Evolutionary conservation across 2,329 filamentous ascomycete species (phyloP).

Genomic region (Penicillium occitanis): DNA sequence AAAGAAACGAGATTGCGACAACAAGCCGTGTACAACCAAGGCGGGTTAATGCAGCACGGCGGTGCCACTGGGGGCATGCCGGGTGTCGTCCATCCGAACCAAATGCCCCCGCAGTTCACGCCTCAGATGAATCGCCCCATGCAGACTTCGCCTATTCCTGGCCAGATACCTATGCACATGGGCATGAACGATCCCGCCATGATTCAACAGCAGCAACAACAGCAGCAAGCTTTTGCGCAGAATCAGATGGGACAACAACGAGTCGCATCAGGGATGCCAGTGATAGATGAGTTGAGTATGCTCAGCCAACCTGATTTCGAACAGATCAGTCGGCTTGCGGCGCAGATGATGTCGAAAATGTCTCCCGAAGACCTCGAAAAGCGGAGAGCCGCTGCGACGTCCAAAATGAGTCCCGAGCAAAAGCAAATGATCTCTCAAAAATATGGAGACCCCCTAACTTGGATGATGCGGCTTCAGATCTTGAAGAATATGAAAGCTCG

Average conservation of each 20-base stretch:
- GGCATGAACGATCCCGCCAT: slow-evolving; percentile 35
- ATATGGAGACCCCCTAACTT: slow-evolving; percentile 51
- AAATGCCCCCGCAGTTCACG: slow-evolving; percentile 48
- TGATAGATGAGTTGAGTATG: slow-evolving; percentile 37
- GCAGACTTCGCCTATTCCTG: slow-evolving; percentile 51
- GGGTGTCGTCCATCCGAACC: slow-evolving; percentile 38
- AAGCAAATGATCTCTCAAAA: slow-evolving; percentile 47
- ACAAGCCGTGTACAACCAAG: slow-evolving; percentile 22
- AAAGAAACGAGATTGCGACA: slow-evolving; percentile 47
- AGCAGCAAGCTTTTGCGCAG: slow-evolving; percentile 27
- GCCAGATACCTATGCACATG: slow-evolving; percentile 41
- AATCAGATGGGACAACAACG: slow-evolving; percentile 30
- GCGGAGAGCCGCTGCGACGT: slow-evolving; percentile 47
- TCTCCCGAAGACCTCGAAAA: slow-evolving; percentile 48
- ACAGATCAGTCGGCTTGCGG: slow-evolving; percentile 48
- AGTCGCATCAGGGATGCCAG: slow-evolving; percentile 28
- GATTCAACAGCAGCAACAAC: slow-evolving; percentile 32
- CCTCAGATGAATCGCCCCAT: slow-evolving; percentile 53
- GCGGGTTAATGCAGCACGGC: slow-evolving; percentile 37
- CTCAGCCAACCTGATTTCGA: slow-evolving; percentile 45
- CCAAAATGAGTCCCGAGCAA: slow-evolving; percentile 48
- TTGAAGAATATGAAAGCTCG: slow-evolving; percentile 43
- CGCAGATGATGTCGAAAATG: slow-evolving; percentile 48
- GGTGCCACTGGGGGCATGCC: slow-evolving; percentile 34
- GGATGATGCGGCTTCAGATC: slow-evolving; percentile 53